These are phyloP conservation scores for Leccinum sublutescens DNA, from an alignment of 768 basidiomycete species.

Conservation along the genomic window DNA sequence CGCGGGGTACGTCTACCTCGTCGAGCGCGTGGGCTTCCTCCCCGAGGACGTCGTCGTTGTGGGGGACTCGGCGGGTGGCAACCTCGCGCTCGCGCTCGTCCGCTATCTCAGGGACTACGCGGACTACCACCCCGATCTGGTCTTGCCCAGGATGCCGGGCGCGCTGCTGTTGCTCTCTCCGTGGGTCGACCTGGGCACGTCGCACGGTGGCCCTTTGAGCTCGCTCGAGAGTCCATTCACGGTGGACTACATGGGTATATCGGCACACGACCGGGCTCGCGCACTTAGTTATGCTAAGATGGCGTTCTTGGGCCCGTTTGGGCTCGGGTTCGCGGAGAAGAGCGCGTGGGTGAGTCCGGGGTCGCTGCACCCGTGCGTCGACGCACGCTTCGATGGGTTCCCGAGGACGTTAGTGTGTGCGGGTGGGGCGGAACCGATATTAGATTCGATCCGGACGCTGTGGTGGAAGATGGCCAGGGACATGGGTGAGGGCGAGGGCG, in stretches of 20 bases:
- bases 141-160: constrained; percentile 23
- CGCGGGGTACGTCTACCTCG: constrained; percentile 50
- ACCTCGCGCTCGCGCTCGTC: constrained; percentile 41
- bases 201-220: constrained; percentile 31
- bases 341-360: constrained; percentile 63
- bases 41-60: constrained; percentile 43
- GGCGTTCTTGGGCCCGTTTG: constrained; percentile 52
- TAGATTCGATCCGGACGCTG: constrained; percentile 51
- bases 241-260: constrained; percentile 28
- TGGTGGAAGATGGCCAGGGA: constrained; percentile 51
- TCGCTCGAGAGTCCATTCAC: constrained; percentile 34
- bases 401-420: constrained; percentile 60
- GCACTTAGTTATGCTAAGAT: constrained; percentile 1
- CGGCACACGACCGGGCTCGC: constrained; percentile 1
- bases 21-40: constrained; percentile 39
- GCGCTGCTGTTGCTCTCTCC: constrained; percentile 38
- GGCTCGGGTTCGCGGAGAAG: constrained; percentile 41
- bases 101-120: constrained; percentile 35
- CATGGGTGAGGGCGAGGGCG: constrained; percentile 43
- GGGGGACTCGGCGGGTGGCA: constrained; percentile 58
- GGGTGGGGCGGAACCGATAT: constrained; percentile 57
- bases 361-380: constrained; percentile 40
- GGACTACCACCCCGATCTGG: constrained; percentile 12
- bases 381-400: constrained; percentile 50
- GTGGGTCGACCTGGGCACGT: constrained; percentile 21